A percentile compares a stretch with the other conserved stretches of the same genome.
phyloP scores from a whole-genome alignment of 768 basidiomycete genomes.

The Dacryopinax spathularia region DNA sequence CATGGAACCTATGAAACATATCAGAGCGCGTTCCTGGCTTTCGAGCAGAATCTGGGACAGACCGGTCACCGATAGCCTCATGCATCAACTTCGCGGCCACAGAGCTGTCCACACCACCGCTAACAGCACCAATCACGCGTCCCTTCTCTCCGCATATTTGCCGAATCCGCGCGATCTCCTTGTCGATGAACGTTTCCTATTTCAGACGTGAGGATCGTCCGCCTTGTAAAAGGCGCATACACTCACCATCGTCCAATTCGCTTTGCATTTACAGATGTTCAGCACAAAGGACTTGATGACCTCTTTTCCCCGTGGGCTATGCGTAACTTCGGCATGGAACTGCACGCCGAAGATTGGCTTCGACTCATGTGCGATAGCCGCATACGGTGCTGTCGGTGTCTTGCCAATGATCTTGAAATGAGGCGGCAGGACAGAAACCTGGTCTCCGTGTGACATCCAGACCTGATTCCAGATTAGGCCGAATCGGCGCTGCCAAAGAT shows the following conservation, averaged over 20 bases:
- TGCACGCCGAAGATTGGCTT: constrained; percentile 93
- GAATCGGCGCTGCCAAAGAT: neutral
- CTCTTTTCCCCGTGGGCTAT: constrained; percentile 77
- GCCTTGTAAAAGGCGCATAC: constrained; percentile 6
- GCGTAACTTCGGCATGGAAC: constrained; percentile 97
- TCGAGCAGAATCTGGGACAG: constrained; percentile 11
- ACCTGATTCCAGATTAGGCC: constrained; percentile 41
- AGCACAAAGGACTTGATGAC: constrained; percentile 75
- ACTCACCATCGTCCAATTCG: constrained; percentile 86
- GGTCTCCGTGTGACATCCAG: constrained; percentile 99
- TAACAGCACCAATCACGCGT: constrained; percentile 94
- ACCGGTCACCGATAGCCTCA: constrained; percentile 96
- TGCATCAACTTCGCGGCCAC: constrained; percentile 99
- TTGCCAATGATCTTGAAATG: constrained; percentile 79
- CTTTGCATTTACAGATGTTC: constrained; percentile 64
- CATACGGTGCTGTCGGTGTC: constrained; percentile 77
- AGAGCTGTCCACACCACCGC: constrained; percentile 93
- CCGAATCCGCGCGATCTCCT: constrained; percentile 85
- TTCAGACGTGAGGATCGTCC: constrained; percentile 4
- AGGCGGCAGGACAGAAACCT: constrained; percentile 64
- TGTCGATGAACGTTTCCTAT: constrained; percentile 93
- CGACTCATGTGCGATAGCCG: constrained; percentile 79
- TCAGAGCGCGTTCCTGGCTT: neutral
- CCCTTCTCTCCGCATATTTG: constrained; percentile 89
- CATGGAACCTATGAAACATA: constrained; percentile 67